Conservation (phyloP, 169 alveolate species). For the Eimeria acervulina region DNA sequence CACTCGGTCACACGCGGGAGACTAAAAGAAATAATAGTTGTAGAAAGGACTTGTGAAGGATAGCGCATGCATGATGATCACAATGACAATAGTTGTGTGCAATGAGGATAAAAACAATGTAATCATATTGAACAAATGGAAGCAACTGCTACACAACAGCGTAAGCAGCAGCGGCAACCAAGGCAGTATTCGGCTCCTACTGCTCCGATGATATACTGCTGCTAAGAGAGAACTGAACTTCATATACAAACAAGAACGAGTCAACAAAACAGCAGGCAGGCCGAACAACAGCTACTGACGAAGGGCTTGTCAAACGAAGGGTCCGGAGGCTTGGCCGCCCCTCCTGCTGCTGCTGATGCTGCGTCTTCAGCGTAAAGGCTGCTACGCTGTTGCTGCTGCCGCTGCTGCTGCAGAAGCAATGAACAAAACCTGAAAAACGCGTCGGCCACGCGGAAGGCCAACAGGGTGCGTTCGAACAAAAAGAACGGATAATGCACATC, state of each 20-base stretch:
- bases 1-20: neutral
- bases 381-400: slow-evolving; percentile 49
- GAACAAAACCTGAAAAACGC: slow-evolving; percentile 67
- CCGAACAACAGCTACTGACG: neutral
- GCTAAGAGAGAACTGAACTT: neutral
- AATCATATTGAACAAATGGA: neutral
- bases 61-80: neutral
- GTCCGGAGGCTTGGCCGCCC: slow-evolving; percentile 8
- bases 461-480: slow-evolving; percentile 1
- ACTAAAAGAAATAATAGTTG: no score
- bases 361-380: slow-evolving; percentile 33
- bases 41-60: neutral
- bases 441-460: slow-evolving; percentile 62
- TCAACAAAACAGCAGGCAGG: neutral
- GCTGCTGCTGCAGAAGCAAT: slow-evolving; percentile 74
- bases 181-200: neutral
- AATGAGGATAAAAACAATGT: no score
- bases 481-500: slow-evolving; percentile 18
- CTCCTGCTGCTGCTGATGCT: neutral
- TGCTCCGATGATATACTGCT: neutral
- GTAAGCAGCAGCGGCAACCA: neutral
- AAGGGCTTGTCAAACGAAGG: slow-evolving; percentile 3
- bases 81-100: neutral
- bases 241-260: neutral
- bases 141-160: neutral